Conservation (phyloP, 805 yeast species). For the Kazachstania africana region DNA sequence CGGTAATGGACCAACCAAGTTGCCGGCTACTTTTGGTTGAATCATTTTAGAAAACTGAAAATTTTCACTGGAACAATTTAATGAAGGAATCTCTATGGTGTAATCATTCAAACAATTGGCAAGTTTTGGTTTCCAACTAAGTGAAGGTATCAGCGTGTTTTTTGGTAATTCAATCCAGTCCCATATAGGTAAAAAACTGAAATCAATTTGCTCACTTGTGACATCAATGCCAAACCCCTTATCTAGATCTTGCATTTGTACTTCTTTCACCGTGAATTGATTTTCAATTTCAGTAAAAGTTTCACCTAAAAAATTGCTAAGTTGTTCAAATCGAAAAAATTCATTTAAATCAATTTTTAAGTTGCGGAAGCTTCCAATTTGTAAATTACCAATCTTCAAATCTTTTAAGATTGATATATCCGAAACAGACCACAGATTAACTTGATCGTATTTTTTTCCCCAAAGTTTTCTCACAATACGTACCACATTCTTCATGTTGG, state of each 20-base stretch:
- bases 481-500: slow-evolving; percentile 16
- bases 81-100: slow-evolving; percentile 21
- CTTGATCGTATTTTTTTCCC: slow-evolving; percentile 14
- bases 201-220: not conserved
- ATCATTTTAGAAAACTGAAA: slow-evolving; percentile 3
- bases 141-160: slow-evolving; percentile 21
- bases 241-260: slow-evolving; percentile 14
- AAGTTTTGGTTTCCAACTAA: slow-evolving; percentile 28
- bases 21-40: slow-evolving; percentile 2
- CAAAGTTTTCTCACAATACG: slow-evolving; percentile 20
- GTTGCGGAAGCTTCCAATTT: slow-evolving; percentile 8
- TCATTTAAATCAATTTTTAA: slow-evolving; percentile 15
- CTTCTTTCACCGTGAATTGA: slow-evolving; percentile 13
- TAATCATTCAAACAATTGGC: slow-evolving; percentile 28
- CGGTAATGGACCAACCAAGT: slow-evolving; percentile 19
- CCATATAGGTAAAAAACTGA: slow-evolving; percentile 2
- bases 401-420: slow-evolving; percentile 12
- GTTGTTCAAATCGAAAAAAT: slow-evolving; percentile 10
- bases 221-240: slow-evolving; percentile 17
- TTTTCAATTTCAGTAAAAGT: slow-evolving; percentile 4
- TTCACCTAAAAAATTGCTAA: slow-evolving; percentile 1
- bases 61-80: slow-evolving; percentile 7
- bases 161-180: slow-evolving; percentile 11
- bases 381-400: slow-evolving; percentile 5
- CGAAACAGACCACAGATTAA: slow-evolving; percentile 18